Evolutionary conservation across 1,139 yeast species (phyloP).

Genomic region (Lodderomyces parapsilosis): DNA sequence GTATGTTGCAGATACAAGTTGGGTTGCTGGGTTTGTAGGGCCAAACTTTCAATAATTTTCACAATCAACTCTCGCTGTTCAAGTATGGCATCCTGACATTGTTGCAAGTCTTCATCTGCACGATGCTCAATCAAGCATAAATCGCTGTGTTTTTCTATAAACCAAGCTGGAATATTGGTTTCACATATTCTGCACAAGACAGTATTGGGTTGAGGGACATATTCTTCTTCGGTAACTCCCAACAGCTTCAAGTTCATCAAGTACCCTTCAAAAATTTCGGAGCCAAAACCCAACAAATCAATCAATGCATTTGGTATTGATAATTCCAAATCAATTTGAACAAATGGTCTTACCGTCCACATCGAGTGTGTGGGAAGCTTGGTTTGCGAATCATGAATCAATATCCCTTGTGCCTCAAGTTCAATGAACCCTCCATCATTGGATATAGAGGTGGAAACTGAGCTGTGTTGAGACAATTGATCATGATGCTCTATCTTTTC

Average conservation of each 20-base stretch:
- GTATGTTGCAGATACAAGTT: constrained; percentile 1
- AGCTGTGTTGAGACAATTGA: constrained; percentile 12
- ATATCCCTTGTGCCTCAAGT: constrained; percentile 93
- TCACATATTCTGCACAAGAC: constrained; percentile 93
- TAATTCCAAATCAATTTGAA: constrained; percentile 59
- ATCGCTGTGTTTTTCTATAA: constrained; percentile 89
- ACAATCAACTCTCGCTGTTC: constrained; percentile 67
- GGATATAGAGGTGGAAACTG: constrained; percentile 36
- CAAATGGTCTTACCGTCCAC: constrained; percentile 88
- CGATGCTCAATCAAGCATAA: constrained; percentile 84
- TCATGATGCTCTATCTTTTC: not conserved
- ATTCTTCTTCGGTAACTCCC: constrained; percentile 59
- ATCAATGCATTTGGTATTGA: constrained; percentile 67
- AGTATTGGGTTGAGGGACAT: constrained; percentile 72
- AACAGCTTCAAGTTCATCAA: constrained; percentile 60
- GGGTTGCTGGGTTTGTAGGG: constrained; percentile 18
- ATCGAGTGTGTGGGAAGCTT: constrained; percentile 77
- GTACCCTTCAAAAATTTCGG: constrained; percentile 78
- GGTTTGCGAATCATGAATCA: constrained; percentile 65
- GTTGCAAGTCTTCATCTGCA: constrained; percentile 75
- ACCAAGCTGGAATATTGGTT: constrained; percentile 91
- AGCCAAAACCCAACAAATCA: constrained; percentile 82
- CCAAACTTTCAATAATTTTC: constrained; percentile 42
- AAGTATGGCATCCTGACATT: constrained; percentile 70
- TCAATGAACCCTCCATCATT: constrained; percentile 65